Conservation (phyloP, 2,329 filamentous ascomycete species). For the Fusarium vanettenii region DNA sequence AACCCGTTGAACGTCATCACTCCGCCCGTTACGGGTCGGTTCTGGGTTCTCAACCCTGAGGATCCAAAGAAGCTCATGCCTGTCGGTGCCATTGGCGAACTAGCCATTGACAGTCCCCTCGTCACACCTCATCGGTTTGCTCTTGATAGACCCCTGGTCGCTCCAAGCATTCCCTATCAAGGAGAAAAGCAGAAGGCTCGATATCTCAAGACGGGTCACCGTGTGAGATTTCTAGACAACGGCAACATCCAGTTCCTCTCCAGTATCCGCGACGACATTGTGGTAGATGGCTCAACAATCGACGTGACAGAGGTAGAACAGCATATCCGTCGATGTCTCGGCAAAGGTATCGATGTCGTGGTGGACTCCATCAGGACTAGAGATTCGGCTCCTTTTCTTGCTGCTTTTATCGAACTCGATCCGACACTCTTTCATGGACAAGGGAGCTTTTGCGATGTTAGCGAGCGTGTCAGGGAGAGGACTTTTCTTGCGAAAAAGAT, state of each 20-base stretch:
- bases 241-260: constrained; percentile 62
- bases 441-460: constrained; percentile 54
- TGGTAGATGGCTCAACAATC: constrained; percentile 53
- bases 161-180: constrained; percentile 37
- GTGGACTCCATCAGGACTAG: constrained; percentile 61
- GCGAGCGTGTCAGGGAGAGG: constrained; percentile 54
- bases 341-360: constrained; percentile 59
- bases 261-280: constrained; percentile 55
- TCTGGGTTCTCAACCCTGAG: constrained; percentile 65
- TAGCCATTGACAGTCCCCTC: constrained; percentile 66
- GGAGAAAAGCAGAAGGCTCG: constrained; percentile 45
- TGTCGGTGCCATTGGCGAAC: constrained; percentile 66
- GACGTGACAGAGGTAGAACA: constrained; percentile 60
- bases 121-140: constrained; percentile 51
- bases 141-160: constrained; percentile 42
- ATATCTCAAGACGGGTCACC: constrained; percentile 63
- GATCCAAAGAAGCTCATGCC: constrained; percentile 63
- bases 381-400: constrained; percentile 55
- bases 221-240: constrained; percentile 60
- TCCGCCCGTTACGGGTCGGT: constrained; percentile 60
- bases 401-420: constrained; percentile 63
- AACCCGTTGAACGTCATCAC: constrained; percentile 57
- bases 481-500: constrained; percentile 58
- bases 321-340: constrained; percentile 59
- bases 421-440: constrained; percentile 51